Evolutionary conservation across 192 early-diverging fungal genomes (phyloP), one percentile per base, ranked within the genome.

Genomic region (Dimargaris verticillata): DNA sequence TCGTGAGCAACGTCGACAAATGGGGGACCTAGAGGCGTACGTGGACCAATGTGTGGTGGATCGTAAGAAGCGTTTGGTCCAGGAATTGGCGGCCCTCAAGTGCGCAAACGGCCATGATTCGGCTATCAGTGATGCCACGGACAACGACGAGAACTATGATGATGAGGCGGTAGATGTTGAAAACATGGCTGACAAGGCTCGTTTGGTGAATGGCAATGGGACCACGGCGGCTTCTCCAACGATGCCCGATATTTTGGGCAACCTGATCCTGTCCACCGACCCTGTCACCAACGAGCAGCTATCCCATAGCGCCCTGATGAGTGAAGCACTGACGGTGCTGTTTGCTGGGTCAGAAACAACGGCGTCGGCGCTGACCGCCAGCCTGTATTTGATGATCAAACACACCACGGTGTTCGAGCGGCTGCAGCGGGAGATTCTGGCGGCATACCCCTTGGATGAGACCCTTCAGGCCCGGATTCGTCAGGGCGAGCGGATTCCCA

Each of bases 321-420:
- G 15, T 5, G 61, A 62, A 50, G 28, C 44, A 1, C 13, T 52
- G 3, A 28, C 28, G 25, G 22, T 53, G 3, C 15, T 62, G 13
- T 51, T 62, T 62, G 61, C 46, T 2, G 61, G 61, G 18, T 22
- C 46, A 12, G 61, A 62, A 11, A 62, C 61, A 1, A 44, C 46
- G 26, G 22, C 47, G 11, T 17, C 28, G 18, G 20, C 51, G 15
- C 4, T 62, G 18, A 53, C 61, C 11, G 12, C 17, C 18, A 38
- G 20, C 14, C 17, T 62, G 5, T 20, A n/a, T 28, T 29, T 24
- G 18, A 5, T 62, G 61, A 28, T 62, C 47, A 18, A 33, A 11
- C 5, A 62, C 17, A 18, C 45, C 3, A 28, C 57, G 22, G 51
- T 62, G 3, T 62, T 24, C 17, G 18, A 18, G 18, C 1, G 29